Evolutionary conservation across 441 rosid species (phyloP).

Genomic region (Melastoma candidum): DNA sequence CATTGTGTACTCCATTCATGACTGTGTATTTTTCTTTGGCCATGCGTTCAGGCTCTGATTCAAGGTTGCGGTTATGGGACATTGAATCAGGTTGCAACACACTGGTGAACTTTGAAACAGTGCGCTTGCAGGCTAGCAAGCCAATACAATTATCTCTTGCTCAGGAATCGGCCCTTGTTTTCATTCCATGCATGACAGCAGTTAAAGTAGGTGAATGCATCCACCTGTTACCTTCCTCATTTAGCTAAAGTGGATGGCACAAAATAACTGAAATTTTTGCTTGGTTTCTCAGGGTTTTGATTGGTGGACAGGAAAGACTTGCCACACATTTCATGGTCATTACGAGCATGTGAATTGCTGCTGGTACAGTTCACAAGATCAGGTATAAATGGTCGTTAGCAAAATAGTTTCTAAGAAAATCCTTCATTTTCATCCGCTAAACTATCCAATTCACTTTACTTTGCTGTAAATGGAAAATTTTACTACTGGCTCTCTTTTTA

Average conservation of each 20-base stretch:
- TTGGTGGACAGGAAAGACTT: conserved; percentile 68
- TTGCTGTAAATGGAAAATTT: too few species aligned
- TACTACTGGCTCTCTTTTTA: too few species aligned
- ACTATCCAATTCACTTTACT: too few species aligned
- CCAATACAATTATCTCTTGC: conserved; percentile 57
- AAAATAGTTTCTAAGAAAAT: not conserved
- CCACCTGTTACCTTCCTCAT: conserved; percentile 1
- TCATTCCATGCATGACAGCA: conserved; percentile 79
- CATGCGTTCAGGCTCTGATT: conserved; percentile 66
- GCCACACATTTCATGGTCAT: conserved; percentile 56
- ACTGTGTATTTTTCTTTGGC: conserved; percentile 5
- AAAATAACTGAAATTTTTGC: conserved; percentile 6
- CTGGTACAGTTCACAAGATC: conserved; percentile 72
- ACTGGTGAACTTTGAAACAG: conserved; percentile 82
- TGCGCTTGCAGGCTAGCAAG: conserved; percentile 66
- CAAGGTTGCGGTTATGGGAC: conserved; percentile 91
- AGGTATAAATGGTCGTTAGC: conserved; percentile 35
- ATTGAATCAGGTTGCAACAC: conserved; percentile 84
- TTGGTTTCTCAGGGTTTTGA: conserved; percentile 52
- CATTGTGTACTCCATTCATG: not conserved
- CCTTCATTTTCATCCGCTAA: not conserved
- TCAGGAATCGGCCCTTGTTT: conserved; percentile 57
- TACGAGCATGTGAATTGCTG: conserved; percentile 70
- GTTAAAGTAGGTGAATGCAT: conserved; percentile 44
- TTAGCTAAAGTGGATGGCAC: not conserved